A percentile compares a stretch with the other conserved stretches of the same genome.
Evolutionary conservation across 352 stramenopile species (phyloP).

Genomic region (Thalassiosira hispida): DNA sequence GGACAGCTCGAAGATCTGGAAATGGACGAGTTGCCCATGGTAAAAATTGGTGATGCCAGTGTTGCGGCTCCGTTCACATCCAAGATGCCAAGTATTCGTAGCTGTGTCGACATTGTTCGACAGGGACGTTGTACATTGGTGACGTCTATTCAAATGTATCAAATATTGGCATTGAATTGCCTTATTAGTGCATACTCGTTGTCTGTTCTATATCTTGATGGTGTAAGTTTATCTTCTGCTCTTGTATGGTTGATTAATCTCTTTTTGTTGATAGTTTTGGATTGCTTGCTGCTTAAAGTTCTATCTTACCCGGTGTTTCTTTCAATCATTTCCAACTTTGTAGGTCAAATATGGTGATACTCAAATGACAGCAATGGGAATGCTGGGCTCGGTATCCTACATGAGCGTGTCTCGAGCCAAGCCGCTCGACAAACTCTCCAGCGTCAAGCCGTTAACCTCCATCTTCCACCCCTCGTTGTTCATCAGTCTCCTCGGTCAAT

Average conservation of each 20-base stretch:
- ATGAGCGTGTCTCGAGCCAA: slow-evolving; percentile 93
- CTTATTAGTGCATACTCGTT: slow-evolving; percentile 94
- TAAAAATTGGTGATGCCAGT: slow-evolving; percentile 98
- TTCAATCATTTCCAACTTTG: too few relatives aligned
- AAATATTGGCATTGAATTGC: slow-evolving; percentile 99
- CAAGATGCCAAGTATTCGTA: slow-evolving; percentile 88
- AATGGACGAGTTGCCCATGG: slow-evolving; percentile 89
- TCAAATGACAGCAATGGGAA: slow-evolving; percentile 91
- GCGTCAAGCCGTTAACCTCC: slow-evolving; percentile 94
- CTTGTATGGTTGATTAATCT: not conserved
- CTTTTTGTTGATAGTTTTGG: slow-evolving; percentile 5
- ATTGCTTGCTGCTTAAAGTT: too few relatives aligned
- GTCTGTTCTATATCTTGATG: slow-evolving; percentile 99
- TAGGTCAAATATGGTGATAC: slow-evolving; percentile 96
- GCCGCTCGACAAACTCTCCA: slow-evolving; percentile 94
- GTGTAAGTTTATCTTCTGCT: slow-evolving; percentile 67
- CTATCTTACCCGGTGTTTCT: not conserved
- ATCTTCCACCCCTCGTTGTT: slow-evolving; percentile 99
- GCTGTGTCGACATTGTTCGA: slow-evolving; percentile 97
- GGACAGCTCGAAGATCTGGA: slow-evolving; percentile 81
- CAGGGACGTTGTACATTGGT: slow-evolving; percentile 98
- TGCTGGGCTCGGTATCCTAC: slow-evolving; percentile 88
- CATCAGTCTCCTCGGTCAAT: slow-evolving; percentile 96
- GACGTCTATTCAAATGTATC: slow-evolving; percentile 96
- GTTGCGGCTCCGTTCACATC: slow-evolving; percentile 88